phyloP scores from a whole-genome alignment of 805 yeast species.

The Saccharomyces cerevisiae region DNA sequence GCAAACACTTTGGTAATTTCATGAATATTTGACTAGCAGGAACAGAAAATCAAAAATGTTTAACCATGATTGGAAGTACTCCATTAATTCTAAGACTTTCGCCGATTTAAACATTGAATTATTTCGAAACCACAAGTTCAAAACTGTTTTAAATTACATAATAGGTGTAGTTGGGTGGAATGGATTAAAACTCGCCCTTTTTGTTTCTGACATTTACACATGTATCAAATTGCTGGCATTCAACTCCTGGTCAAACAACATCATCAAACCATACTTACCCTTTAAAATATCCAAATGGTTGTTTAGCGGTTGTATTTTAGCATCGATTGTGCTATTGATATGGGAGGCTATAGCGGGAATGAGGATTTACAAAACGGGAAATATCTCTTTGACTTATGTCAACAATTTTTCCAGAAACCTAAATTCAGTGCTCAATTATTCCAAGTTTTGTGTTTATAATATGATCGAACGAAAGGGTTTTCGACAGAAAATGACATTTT shows the following conservation, averaged over 20 bases:
- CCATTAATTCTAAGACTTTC: conserved; percentile 23
- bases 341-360: conserved; percentile 54
- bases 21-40: not conserved
- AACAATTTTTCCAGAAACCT: conserved; percentile 52
- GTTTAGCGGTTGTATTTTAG: conserved; percentile 72
- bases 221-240: conserved; percentile 66
- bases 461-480: conserved; percentile 57
- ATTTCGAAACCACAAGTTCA: conserved; percentile 16
- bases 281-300: conserved; percentile 55
- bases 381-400: conserved; percentile 63
- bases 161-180: conserved; percentile 28
- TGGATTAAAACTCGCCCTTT: conserved; percentile 45
- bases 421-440: conserved; percentile 51
- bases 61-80: conserved; percentile 20
- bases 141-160: conserved; percentile 17
- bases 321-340: conserved; percentile 50
- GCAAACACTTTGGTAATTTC: not conserved
- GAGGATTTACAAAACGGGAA: conserved; percentile 47
- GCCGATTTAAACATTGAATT: conserved; percentile 19
- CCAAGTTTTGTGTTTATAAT: conserved; percentile 64
- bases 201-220: conserved; percentile 70
- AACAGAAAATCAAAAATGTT: conserved; percentile 10
- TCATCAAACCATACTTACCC: conserved; percentile 40
- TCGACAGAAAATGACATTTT: conserved; percentile 61
- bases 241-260: conserved; percentile 55